These are phyloP conservation scores for Colletotrichum coccodes DNA, from an alignment of 2,329 filamentous ascomycete species.

Conservation along the genomic window DNA sequence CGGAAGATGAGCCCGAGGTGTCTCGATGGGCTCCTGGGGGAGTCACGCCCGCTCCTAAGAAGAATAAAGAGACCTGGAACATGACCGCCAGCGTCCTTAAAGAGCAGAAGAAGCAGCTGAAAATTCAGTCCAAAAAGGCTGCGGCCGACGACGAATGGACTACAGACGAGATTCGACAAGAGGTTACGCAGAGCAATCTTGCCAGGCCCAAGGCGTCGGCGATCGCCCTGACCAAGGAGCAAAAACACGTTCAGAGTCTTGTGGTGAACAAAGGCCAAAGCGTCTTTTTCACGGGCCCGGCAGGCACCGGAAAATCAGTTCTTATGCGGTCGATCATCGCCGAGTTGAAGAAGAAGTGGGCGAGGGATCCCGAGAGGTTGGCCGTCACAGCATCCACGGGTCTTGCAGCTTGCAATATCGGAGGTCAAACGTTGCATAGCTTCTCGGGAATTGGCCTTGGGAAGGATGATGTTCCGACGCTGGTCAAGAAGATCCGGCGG, in stretches of 20 bases:
- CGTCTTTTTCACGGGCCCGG: conserved; percentile 97
- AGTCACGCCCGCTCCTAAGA: conserved; percentile 45
- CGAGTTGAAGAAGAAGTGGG: conserved; percentile 80
- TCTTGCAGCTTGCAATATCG: conserved; percentile 95
- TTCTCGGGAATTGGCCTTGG: conserved; percentile 96
- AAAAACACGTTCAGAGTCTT: conserved; percentile 83
- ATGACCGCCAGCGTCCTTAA: conserved; percentile 79
- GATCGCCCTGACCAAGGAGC: conserved; percentile 85
- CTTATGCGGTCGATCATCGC: conserved; percentile 91
- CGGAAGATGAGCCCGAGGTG: conserved; percentile 41
- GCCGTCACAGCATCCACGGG: conserved; percentile 97
- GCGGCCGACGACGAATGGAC: conserved; percentile 50
- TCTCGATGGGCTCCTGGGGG: conserved; percentile 16
- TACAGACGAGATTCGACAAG: conserved; percentile 56
- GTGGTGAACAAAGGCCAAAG: conserved; percentile 85
- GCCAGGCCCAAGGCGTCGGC: conserved; percentile 54
- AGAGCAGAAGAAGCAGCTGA: conserved; percentile 80
- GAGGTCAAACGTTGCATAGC: conserved; percentile 94
- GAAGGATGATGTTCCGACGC: conserved; percentile 82
- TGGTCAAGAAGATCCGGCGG: conserved; percentile 90
- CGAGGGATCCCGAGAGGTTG: conserved; percentile 81
- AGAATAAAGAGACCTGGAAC: conserved; percentile 69
- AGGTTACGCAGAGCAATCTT: conserved; percentile 47
- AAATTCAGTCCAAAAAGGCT: conserved; percentile 65
- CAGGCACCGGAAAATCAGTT: conserved; percentile 96